Base-by-base conservation (phyloP, 1,139 yeast genomes). In the Candida labiduridarum region DNA sequence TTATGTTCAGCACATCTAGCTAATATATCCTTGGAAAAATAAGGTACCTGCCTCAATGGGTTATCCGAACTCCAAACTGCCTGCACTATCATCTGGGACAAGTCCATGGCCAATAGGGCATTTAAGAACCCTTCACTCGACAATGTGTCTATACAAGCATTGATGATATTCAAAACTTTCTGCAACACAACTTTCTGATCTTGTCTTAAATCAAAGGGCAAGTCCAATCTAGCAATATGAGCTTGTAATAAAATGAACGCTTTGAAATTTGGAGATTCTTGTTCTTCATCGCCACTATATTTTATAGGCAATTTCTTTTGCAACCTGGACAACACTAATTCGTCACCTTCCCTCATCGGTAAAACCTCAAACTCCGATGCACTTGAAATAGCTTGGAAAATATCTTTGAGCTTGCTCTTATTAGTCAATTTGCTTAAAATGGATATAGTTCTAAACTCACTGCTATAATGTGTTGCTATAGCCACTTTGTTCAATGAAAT, bases 81-180 rank as follows among this genome's bases (percentile, higher is more conserved):
- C 65, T 94, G 99, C 0, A 87, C 83, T 10, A 90, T 70, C 96
- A 91, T 89, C 62, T 94, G 99, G 1, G 89, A 81, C 50, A 92
- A 65, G 63, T 94, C 98, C 88, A 94, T 89, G 0, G 91, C 95
- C 48, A 80, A 79, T 56, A 90, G 76, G 0, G 96, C 91, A 64
- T 84, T 88, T 60, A 92, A 68, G 56, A 78, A 75, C 0, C 98
- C 97, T 52, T 89, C 92, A 56, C 92, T 83, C 0, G 96, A 84
- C 42, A 91, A 69, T 1, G 86, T 72, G 64, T 94, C 97, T 29
- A 89, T 85, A 51, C 84, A 72, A 0, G 94, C 90, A 57, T 83
- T 77, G 9, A 89, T 68, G 31, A 91, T 63, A 3, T 72, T 74
- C 44, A 86, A 56, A 0, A 82, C 67, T 45, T 69, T 78, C 29